A percentile compares a stretch with the other conserved stretches of the same genome.
Evolutionary conservation across 148 eudicot genomes (phyloP).

Genomic region (Silene latifolia): DNA sequence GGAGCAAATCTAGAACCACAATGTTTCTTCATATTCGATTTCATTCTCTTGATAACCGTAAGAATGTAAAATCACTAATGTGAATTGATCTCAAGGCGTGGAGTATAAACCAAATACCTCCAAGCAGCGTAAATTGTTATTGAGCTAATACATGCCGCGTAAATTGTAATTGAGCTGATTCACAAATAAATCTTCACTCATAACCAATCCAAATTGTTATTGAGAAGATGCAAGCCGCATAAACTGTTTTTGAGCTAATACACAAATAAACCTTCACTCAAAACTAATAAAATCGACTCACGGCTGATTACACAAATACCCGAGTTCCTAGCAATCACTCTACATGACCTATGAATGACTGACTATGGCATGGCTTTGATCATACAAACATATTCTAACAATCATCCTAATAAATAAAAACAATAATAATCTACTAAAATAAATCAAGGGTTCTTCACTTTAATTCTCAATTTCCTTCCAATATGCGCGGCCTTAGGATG

Average conservation of each 20-base stretch:
- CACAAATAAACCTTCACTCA: not conserved
- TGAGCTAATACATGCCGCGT: not conserved
- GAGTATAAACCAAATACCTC: too few species aligned
- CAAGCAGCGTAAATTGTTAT: not conserved
- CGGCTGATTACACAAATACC: not conserved
- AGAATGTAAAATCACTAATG: too few species aligned
- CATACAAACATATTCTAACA: slow-evolving; percentile 16
- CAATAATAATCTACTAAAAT: not conserved
- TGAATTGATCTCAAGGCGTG: too few species aligned
- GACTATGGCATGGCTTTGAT: not conserved
- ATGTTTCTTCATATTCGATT: too few species aligned
- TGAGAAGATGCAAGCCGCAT: not conserved
- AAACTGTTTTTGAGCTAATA: not conserved
- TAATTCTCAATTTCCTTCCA: slow-evolving; percentile 85
- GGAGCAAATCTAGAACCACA: too few species aligned
- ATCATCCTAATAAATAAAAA: not conserved
- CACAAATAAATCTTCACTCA: not conserved
- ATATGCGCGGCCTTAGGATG: slow-evolving; percentile 79
- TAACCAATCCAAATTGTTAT: not conserved
- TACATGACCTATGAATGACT: not conserved
- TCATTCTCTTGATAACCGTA: too few species aligned
- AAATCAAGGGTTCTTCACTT: slow-evolving; percentile 76
- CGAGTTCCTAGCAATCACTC: not conserved
- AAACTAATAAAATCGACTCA: not conserved
- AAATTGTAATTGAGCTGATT: not conserved